Evolutionary conservation across 192 early-diverging fungal genomes (phyloP), one percentile per base, ranked within the genome.

Genomic region (Coemansia biformis): DNA sequence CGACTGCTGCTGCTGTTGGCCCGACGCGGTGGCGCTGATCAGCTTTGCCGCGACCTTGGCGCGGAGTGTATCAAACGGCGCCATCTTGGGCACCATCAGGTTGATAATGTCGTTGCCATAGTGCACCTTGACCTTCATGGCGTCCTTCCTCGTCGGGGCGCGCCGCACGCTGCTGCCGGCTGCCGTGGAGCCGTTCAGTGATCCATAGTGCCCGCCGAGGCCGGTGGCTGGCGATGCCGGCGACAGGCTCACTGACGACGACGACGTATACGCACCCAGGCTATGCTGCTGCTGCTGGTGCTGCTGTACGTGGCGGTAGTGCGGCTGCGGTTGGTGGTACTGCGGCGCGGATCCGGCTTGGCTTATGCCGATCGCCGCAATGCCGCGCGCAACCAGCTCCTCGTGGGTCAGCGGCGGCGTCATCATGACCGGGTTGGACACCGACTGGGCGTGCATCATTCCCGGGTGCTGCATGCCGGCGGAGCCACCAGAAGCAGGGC

Each of bases 51-150:
- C 48, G 19, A 77, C 30, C 40, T 64, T 66, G 15, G 44, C 8
- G 10, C 51, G 48, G 23, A 77, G 54, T 7, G 42, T 46, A 16
- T 77, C 75, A 35, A 56, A 77, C 18, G 56, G 38, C 1, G 70
- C 60, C 18, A 38, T 26, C 24, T 63, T 66, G 29, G 68, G 67
- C 0, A 72, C 46, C 55, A 77, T 59, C 34, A 77, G 37, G 28
- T 72, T 72, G 46, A 77, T 43, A 14, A 68, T 60, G 8, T 67
- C 60, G 3, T 63, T 15, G 37, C 57, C 55, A 32, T 61, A 77
- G 47, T 77, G 75, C 12, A 77, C 56, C 37, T 77, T 77, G 60
- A 77, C 65, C 49, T 63, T 58, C 62, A 66, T 77, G 6, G 67
- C 46, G 44, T 66, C 68, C 51, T 65, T 71, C 46, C 60, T 65